Evolutionary conservation across 2,329 filamentous ascomycete species (phyloP), one percentile per base, ranked within the genome.

Genomic region (Aspergillus viridinutans): DNA sequence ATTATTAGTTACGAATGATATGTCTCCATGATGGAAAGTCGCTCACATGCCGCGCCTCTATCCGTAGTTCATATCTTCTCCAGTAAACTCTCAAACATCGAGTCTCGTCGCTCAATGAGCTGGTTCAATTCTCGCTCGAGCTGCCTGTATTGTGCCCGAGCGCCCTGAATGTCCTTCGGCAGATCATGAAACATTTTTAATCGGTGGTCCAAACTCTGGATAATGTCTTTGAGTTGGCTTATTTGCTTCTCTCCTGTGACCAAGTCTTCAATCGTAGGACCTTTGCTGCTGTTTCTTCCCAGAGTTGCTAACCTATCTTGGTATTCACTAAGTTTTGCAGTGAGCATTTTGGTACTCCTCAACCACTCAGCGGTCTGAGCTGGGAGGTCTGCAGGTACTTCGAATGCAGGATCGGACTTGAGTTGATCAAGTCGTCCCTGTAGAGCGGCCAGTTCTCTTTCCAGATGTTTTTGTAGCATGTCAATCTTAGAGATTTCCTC

Each of bases 351-450:
- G 50, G 88, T 83, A 55, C 81, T 85, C 54, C 89, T 85, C 61
- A 87, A 85, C 74, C 89, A 84, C 52, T 94, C 88, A 3, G 87
- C 80, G n/a, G 91, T 93, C 62, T 87, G 82, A 62, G 85, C 85
- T 10, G 85, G 83, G 3, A 92, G 75, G 59, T 85, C 78, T 0
- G 83, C 67, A 0, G 85, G 74, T 0, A 83, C 81, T 17, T 83
- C 79, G 65, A 84, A 88, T 53, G 67, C 66, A 26, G 66, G 58
- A 48, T 76, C 61, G 12, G 67, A 67, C 38, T 63, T 72, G 32
- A 74, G 66, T 2, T 67, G 62, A 14, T 71, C 58, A 45, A 74
- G 54, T 48, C 74, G 68, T 10, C 58, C 32, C 38, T 65, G 65
- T 43, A 76, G 54, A 14, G 61, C 56, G 12, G 70, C 70, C 1